phyloP scores from a whole-genome alignment of 257 asterid species.

The Penstemon barbatus region DNA sequence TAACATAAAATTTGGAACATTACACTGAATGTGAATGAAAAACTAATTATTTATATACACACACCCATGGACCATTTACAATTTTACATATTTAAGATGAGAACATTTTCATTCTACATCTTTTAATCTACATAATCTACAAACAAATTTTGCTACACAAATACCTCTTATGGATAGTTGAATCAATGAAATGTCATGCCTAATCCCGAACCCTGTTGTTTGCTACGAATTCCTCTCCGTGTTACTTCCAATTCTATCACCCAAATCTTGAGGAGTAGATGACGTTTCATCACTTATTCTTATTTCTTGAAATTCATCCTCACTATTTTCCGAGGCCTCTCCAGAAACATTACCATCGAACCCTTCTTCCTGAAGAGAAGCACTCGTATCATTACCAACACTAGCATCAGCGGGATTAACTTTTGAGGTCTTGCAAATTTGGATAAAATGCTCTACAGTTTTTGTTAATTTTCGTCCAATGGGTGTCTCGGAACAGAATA shows the following conservation, averaged over 20 bases:
- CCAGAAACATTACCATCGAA: neutral
- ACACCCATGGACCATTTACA: too few relatives aligned
- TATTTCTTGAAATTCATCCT: conserved; percentile 22
- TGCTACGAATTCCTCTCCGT: neutral
- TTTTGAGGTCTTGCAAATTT: neutral
- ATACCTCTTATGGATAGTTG: neutral
- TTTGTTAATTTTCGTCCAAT: conserved; percentile 30
- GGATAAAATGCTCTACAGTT: neutral
- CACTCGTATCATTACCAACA: neutral
- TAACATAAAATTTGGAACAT: too few relatives aligned
- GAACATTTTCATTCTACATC: too few relatives aligned
- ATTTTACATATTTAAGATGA: too few relatives aligned
- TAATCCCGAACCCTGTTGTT: neutral
- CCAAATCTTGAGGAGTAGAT: neutral
- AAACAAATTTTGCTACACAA: neutral
- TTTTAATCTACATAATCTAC: too few relatives aligned
- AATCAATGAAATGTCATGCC: neutral
- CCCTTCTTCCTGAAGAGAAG: neutral
- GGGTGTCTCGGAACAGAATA: conserved; percentile 39
- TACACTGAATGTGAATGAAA: too few relatives aligned
- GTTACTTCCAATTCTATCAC: neutral
- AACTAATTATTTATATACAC: too few relatives aligned
- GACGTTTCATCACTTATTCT: neutral
- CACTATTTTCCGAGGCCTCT: conserved; percentile 8
- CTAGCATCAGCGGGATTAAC: neutral